These are phyloP conservation scores for Lactifluus rugatus DNA, from an alignment of 768 basidiomycete species.

Conservation along the genomic window DNA sequence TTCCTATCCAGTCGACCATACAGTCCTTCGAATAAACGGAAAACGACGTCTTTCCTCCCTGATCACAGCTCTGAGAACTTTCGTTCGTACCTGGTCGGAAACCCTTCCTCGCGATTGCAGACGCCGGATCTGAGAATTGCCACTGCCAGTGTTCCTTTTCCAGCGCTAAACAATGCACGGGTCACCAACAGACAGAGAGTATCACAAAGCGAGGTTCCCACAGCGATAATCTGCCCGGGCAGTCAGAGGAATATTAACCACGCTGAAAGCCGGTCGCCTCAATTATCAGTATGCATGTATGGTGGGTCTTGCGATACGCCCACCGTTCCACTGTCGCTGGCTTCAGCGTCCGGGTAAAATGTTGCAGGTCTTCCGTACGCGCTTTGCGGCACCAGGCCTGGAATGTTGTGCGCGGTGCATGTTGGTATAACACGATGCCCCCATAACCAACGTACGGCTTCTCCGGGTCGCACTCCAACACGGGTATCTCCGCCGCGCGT, in stretches of 20 bases:
- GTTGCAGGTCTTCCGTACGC: conserved; percentile 49
- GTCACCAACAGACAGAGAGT: neutral
- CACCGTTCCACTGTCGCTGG: conserved; percentile 49
- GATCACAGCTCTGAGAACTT: neutral
- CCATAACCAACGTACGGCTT: conserved; percentile 28
- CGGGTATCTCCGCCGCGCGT: conserved; percentile 7
- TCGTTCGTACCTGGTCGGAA: conserved; percentile 39
- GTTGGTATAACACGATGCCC: conserved; percentile 27
- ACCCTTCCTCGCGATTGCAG: conserved; percentile 42
- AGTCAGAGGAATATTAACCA: conserved; percentile 47
- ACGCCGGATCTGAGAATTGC: conserved; percentile 50
- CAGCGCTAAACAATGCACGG: conserved; percentile 29
- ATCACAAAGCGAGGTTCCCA: conserved; percentile 23
- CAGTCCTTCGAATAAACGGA: conserved; percentile 31
- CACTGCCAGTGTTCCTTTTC: conserved; percentile 43
- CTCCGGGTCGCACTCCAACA: conserved; percentile 33
- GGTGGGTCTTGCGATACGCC: conserved; percentile 11
- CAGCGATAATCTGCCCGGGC: conserved; percentile 58
- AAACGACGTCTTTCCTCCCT: neutral
- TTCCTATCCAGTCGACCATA: conserved; percentile 51
- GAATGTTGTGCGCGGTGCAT: conserved; percentile 30
- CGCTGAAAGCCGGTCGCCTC: conserved; percentile 28
- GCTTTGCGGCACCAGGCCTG: conserved; percentile 40
- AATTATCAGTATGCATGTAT: neutral
- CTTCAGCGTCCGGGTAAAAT: conserved; percentile 49